These are phyloP conservation scores for Eutrema salsugineum DNA, from an alignment of 441 rosid genomes.

Conservation along the genomic window DNA sequence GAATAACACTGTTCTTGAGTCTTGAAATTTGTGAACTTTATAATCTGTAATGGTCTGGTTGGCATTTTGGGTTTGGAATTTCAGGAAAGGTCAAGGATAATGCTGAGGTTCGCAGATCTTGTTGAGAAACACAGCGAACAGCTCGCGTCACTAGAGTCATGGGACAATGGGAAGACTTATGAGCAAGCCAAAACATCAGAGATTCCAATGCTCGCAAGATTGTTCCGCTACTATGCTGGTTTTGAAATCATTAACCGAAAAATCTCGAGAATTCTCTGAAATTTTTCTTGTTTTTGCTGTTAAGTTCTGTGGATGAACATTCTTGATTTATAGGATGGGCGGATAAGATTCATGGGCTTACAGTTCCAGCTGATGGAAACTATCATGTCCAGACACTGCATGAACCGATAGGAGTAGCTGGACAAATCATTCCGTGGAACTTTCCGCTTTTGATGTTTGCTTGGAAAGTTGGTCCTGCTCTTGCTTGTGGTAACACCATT, in stretches of 20 bases:
- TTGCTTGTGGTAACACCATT: constrained; percentile 58
- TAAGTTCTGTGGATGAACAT: neutral
- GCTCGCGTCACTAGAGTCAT: constrained; percentile 74
- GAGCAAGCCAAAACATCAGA: constrained; percentile 62
- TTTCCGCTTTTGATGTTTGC: constrained; percentile 61
- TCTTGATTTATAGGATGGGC: constrained; percentile 58
- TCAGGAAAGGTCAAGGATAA: constrained; percentile 78
- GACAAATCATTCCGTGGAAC: constrained; percentile 63
- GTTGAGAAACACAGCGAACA: constrained; percentile 82
- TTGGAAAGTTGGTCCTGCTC: constrained; percentile 67
- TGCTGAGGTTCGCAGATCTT: constrained; percentile 71
- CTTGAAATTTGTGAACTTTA: neutral
- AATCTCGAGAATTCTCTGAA: neutral
- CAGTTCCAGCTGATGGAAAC: constrained; percentile 57
- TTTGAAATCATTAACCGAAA: neutral
- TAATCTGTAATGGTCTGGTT: neutral
- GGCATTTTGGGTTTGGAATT: neutral
- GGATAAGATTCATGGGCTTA: constrained; percentile 62
- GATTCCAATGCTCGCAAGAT: constrained; percentile 58
- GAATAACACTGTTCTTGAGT: neutral
- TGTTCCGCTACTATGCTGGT: constrained; percentile 88
- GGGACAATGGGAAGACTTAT: constrained; percentile 87
- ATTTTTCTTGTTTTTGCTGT: neutral
- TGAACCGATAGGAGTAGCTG: constrained; percentile 68
- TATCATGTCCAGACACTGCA: constrained; percentile 59